Percentiles rank a stretch among this genome's conserved stretches.
These are phyloP conservation scores for Lotus japonicus DNA, from an alignment of 306 rosid species.

Conservation along the genomic window DNA sequence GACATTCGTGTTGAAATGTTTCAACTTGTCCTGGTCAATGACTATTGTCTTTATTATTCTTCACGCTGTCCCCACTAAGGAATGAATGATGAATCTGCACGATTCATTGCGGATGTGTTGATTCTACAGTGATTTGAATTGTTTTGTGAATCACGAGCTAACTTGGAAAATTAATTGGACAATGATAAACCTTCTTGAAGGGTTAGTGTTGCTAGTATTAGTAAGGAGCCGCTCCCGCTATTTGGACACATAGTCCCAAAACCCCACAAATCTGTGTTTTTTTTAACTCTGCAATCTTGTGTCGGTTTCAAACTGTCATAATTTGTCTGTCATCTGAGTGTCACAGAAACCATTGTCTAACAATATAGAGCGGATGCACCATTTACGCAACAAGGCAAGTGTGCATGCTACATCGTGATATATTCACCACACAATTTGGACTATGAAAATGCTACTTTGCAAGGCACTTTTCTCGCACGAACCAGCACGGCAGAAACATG, in stretches of 20 bases:
- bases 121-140: neutral
- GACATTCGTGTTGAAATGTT: neutral
- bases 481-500: too few relatives aligned
- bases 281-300: too few relatives aligned
- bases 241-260: too few relatives aligned
- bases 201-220: too few relatives aligned
- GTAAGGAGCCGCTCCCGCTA: too few relatives aligned
- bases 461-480: too few relatives aligned
- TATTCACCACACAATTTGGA: neutral
- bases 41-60: neutral
- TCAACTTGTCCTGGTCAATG: neutral
- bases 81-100: neutral
- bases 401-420: neutral
- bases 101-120: neutral
- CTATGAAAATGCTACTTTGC: neutral
- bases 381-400: neutral
- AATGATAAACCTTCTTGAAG: neutral
- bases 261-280: too few relatives aligned
- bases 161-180: neutral
- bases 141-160: neutral
- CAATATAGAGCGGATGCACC: neutral
- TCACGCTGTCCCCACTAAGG: neutral
- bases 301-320: too few relatives aligned
- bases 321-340: too few relatives aligned
- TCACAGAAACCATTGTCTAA: too few relatives aligned